Evolutionary conservation across 176 grass and related monocot species (phyloP).

Genomic region (Ensete glaucum): DNA sequence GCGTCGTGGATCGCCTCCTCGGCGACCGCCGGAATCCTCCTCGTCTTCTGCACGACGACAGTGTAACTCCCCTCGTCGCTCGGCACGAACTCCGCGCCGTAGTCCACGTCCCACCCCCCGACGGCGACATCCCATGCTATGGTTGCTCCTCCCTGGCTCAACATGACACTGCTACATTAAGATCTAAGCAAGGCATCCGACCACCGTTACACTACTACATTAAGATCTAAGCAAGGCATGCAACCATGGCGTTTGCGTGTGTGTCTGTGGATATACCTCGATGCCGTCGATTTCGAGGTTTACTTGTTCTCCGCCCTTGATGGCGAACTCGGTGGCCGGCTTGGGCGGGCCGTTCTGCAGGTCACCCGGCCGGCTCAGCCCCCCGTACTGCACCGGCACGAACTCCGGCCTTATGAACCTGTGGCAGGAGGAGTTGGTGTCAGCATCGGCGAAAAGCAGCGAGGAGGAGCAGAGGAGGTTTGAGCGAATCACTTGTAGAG

Average conservation of each 20-base stretch:
- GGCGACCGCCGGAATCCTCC: conserved; percentile 37
- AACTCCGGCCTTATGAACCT: conserved; percentile 77
- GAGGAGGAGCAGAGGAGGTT: neutral
- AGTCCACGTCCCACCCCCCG: conserved; percentile 82
- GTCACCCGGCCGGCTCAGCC: conserved; percentile 27
- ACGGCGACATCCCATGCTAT: conserved; percentile 92
- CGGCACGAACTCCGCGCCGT: conserved; percentile 79
- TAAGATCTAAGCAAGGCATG: too few relatives aligned
- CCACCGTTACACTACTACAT: too few relatives aligned
- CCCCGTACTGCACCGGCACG: too few relatives aligned
- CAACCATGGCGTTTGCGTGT: neutral
- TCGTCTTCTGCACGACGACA: conserved; percentile 59
- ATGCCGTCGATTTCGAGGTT: conserved; percentile 45
- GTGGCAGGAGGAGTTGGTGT: neutral
- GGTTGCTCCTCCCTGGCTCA: conserved; percentile 52
- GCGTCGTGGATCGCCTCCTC: conserved; percentile 63
- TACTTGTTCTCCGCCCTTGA: conserved; percentile 56
- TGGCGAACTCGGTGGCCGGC: conserved; percentile 80
- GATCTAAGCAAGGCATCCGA: too few relatives aligned
- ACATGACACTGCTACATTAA: too few relatives aligned
- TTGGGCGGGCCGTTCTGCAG: conserved; percentile 79
- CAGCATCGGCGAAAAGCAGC: neutral
- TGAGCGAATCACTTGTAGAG: conserved; percentile 52
- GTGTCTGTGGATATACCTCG: conserved; percentile 36
- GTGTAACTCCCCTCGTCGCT: conserved; percentile 61